These are phyloP conservation scores for Nicotiana rustica DNA, from an alignment of 305 asterid species.

Conservation along the genomic window DNA sequence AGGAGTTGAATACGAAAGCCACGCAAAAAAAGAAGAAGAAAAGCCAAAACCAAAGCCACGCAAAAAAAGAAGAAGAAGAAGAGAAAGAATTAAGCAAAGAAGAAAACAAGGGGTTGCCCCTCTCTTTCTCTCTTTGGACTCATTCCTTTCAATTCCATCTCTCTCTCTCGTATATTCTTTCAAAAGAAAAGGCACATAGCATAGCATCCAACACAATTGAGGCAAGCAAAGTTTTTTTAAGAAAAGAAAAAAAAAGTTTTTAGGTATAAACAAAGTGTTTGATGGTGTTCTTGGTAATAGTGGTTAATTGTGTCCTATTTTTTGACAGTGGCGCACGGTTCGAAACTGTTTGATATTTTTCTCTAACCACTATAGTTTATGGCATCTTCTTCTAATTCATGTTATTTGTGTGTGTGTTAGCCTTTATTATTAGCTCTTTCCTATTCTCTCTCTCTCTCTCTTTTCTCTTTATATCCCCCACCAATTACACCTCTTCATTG, in stretches of 20 bases:
- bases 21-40: no score
- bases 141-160: neutral
- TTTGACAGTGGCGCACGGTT: neutral
- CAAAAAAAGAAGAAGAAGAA: slow-evolving; percentile 12
- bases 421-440: neutral
- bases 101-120: neutral
- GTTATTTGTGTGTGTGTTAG: neutral
- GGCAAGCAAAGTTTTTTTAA: neutral
- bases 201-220: neutral
- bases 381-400: neutral
- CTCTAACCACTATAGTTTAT: neutral
- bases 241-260: neutral
- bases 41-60: slow-evolving; percentile 35
- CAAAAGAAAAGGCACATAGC: neutral
- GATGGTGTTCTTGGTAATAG: no score
- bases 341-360: neutral
- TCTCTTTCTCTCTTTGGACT: slow-evolving; percentile 15
- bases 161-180: slow-evolving; percentile 7
- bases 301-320: no score
- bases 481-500: neutral
- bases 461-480: neutral
- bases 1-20: slow-evolving; percentile 31
- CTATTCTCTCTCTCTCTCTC: no score
- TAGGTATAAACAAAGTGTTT: neutral
- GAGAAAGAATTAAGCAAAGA: neutral